Evolutionary conservation across 2,329 filamentous ascomycete genomes (phyloP), one percentile per base, ranked within the genome.

Genomic region (Fonsecaea monophora): DNA sequence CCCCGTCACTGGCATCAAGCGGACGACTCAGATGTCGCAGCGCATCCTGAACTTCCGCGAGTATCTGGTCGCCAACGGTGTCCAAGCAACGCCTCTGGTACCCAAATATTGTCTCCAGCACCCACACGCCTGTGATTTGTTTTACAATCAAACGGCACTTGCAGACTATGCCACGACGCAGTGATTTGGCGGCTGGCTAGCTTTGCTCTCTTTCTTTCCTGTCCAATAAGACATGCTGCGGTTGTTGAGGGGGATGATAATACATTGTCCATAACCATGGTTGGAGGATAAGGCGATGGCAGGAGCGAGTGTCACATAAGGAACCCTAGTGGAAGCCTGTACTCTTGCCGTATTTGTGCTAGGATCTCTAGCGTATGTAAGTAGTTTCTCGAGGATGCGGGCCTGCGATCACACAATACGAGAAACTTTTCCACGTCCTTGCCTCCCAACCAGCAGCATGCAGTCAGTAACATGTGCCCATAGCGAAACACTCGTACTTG

Each of bases 11-110:
- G 84, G 84, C 55, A 76, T 79, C 37, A 86, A 86, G 77, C 77
- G 83, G 13, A 85, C 83, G 0, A 86, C 82, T 2, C 72, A 80
- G 68, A 74, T 87, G 69, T 86, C 85, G 9, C 83, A 86, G 76
- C 79, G 85, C 4, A 82, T 87, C 59, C 72, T 87, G 10, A 87
- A 87, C 74, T 87, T 87, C 77, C 80, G 85, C 45, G 85, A 87
- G 77, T 87, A 86, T 68, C 77, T 87, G 6, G 80, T 87, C 59
- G 84, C 84, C 0, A 84, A 82, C 69, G 84, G 84, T 2, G 78
- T 87, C 0, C 75, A 77, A 68, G 85, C 85, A 10, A 74, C 80
- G 21, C 80, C 82, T 2, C 69, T 87, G 62, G 81, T 85, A 74
- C 83, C 85, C 10, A 86, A 86, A 77, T 87, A 86, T 72, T 88